A percentile compares a stretch with the other conserved stretches of the same genome.
These are phyloP conservation scores for Bipolaris zeicola DNA, from an alignment of 2,329 filamentous ascomycete genomes.

Conservation along the genomic window DNA sequence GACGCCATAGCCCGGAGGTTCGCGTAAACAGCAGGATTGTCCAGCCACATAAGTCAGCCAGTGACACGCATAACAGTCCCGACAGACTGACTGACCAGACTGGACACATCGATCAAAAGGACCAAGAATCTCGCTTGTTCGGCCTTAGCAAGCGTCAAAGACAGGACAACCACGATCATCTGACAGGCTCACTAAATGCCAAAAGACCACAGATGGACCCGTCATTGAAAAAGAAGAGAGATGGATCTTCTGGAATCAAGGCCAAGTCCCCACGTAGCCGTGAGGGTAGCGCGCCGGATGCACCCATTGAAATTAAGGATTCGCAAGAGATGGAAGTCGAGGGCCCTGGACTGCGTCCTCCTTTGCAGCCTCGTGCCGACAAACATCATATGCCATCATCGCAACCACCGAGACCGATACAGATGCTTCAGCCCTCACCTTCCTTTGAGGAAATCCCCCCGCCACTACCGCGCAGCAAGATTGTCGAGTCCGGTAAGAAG, in stretches of 20 bases:
- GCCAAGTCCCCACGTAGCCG: neutral
- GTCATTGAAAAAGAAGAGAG: neutral
- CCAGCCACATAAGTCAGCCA: neutral
- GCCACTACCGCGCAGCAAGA: neutral
- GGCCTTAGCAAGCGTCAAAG: slow-evolving; percentile 12
- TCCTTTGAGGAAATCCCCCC: slow-evolving; percentile 13
- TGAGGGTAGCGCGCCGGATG: slow-evolving; percentile 20
- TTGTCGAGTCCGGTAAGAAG: neutral
- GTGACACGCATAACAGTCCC: neutral
- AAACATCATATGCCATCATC: neutral
- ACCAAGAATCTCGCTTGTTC: neutral
- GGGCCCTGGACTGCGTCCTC: neutral
- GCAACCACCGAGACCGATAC: neutral
- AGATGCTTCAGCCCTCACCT: neutral
- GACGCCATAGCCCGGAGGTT: slow-evolving; percentile 14
- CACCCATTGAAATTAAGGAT: slow-evolving; percentile 36
- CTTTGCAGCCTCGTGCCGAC: neutral
- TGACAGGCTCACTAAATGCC: neutral
- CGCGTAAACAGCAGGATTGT: slow-evolving; percentile 7
- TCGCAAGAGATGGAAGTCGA: slow-evolving; percentile 26
- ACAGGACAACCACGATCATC: neutral
- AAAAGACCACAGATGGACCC: slow-evolving; percentile 3
- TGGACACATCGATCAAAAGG: neutral
- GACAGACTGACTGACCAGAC: neutral
- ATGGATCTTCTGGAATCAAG: neutral